Evolutionary conservation across 441 rosid species (phyloP).

Genomic region (Corymbia citriodora): DNA sequence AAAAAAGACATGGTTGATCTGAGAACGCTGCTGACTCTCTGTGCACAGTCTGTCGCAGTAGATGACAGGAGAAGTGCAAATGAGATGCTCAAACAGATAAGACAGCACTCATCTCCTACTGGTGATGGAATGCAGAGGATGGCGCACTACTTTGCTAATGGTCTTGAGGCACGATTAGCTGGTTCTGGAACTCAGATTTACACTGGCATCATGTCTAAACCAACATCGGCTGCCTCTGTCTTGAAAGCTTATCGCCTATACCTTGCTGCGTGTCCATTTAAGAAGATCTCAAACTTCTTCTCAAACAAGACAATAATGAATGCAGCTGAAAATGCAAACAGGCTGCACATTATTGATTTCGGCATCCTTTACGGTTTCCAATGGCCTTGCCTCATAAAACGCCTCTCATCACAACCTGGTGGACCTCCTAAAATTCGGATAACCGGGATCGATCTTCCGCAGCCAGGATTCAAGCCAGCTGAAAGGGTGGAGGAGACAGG

Average conservation of each 20-base stretch:
- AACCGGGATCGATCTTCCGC: constrained; percentile 40
- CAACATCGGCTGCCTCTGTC: constrained; percentile 32
- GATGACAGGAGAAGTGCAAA: constrained; percentile 30
- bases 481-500: constrained; percentile 43
- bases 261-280: constrained; percentile 41
- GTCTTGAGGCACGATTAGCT: constrained; percentile 40
- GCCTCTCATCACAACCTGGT: constrained; percentile 26
- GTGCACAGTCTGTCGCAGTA: constrained; percentile 41
- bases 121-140: constrained; percentile 53
- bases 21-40: constrained; percentile 37
- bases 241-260: constrained; percentile 40
- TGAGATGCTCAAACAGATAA: constrained; percentile 33
- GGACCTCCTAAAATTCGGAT: constrained; percentile 39
- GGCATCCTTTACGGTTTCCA: constrained; percentile 42
- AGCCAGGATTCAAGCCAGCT: constrained; percentile 41
- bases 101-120: constrained; percentile 33
- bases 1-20: constrained; percentile 35
- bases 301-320: constrained; percentile 39
- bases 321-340: constrained; percentile 24
- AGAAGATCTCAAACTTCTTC: constrained; percentile 37
- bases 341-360: constrained; percentile 41
- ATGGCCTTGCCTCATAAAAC: constrained; percentile 44
- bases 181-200: constrained; percentile 38
- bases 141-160: constrained; percentile 36
- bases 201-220: constrained; percentile 16